Evolutionary conservation across 495 filamentous ascomycete species (phyloP), one percentile per base, ranked within the genome.

Genomic region (Tetracladium setigerum): DNA sequence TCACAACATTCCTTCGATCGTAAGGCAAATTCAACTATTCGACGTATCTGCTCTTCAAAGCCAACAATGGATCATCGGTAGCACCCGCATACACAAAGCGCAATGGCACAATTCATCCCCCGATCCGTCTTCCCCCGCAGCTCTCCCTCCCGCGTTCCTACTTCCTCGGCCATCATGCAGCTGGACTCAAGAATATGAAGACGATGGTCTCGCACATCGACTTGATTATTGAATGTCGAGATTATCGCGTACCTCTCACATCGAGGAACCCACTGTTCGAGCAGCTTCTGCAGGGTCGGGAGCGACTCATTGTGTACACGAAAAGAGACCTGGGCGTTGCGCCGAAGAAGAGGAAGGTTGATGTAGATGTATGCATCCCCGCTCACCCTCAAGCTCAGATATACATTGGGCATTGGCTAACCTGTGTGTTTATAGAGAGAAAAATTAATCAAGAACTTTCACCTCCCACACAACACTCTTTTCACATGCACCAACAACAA

Each of bases 221-320:
- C 53, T 82, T 97, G 38, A 78, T 99, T 41, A 79, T 99, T 47
- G 92, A 99, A 66, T 95, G 90, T 66, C 85, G 92, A 43, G 92
- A 99, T 67, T 91, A 87, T 61, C 83, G 92, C 32, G 79, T 94
- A 6, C 92, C 92, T 2, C 63, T 96, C 4, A 87, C 87, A 0
- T 91, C 87, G 0, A 74, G 87, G 45, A 99, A 99, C 62, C 91
- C 92, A 1, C 68, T 95, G 42, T 92, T 99, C 55, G 94, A 96
- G 56, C 73, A 82, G 38, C 75, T 72, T 7, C 67, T 97, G 16
- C 80, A 78, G 17, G 67, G 69, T 33, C 78, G 76, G 55, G 68
- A 82, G 52, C 77, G 91, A 46, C 59, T 97, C 48, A 70, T 96
- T 59, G 84, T 97, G 27, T 97, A 95, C 65, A 99, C 92, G 14